phyloP scores from a whole-genome alignment of 2,329 filamentous ascomycete species.

The Phyllachora maydis region DNA sequence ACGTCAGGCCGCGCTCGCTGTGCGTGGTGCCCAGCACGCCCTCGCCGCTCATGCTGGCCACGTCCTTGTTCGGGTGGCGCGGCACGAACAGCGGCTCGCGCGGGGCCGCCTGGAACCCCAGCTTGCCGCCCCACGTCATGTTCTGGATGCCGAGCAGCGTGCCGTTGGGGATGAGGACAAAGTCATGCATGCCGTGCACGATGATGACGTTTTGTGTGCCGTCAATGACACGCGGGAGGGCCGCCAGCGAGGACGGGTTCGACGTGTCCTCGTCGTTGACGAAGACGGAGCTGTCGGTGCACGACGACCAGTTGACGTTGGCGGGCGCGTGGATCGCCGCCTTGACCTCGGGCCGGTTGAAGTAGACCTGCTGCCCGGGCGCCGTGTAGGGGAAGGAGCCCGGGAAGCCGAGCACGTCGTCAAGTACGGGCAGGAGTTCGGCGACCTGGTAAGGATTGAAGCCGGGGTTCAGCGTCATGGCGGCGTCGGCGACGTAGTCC shows the following conservation, averaged over 20 bases:
- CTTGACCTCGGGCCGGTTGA: slow-evolving; percentile 51
- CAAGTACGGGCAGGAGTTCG: slow-evolving; percentile 50
- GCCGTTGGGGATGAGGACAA: slow-evolving; percentile 47
- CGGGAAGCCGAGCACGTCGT: slow-evolving; percentile 49
- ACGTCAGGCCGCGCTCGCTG: slow-evolving; percentile 59
- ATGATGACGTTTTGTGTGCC: slow-evolving; percentile 53
- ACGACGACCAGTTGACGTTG: slow-evolving; percentile 24
- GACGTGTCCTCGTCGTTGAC: slow-evolving; percentile 24
- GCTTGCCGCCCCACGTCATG: slow-evolving; percentile 56
- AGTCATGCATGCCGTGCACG: slow-evolving; percentile 51
- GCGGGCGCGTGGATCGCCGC: slow-evolving; percentile 49
- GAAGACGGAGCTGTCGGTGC: slow-evolving; percentile 13
- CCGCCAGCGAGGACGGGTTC: slow-evolving; percentile 29
- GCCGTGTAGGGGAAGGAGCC: slow-evolving; percentile 42
- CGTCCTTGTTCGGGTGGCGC: slow-evolving; percentile 27
- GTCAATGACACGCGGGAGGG: slow-evolving; percentile 54
- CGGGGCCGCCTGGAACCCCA: slow-evolving; percentile 46
- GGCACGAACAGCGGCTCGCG: slow-evolving; percentile 48
- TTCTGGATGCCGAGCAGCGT: slow-evolving; percentile 57
- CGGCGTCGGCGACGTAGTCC: slow-evolving; percentile 30
- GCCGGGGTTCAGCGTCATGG: slow-evolving; percentile 46
- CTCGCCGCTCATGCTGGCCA: slow-evolving; percentile 13
- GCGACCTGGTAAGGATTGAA: slow-evolving; percentile 60
- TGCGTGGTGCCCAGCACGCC: slow-evolving; percentile 51
- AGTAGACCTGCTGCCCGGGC: slow-evolving; percentile 40